A percentile compares a stretch with the other conserved stretches of the same genome.
These are phyloP conservation scores for Coemansia sp. DNA, from an alignment of 192 early-diverging fungal species.

Conservation along the genomic window DNA sequence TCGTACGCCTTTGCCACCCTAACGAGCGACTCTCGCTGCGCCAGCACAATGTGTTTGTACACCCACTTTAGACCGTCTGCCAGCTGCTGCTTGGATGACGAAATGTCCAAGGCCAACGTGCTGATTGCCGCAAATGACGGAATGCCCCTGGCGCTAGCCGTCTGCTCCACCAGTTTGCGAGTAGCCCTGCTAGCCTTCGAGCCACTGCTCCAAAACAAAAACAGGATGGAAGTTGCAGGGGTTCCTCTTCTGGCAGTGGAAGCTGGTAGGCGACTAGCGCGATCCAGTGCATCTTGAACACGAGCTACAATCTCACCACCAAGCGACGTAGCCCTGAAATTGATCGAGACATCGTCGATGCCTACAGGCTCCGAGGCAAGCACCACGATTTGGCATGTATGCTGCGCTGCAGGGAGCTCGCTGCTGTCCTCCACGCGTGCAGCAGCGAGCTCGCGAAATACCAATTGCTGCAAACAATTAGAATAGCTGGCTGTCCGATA, in stretches of 20 bases:
- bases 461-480: neutral
- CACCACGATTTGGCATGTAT: slow-evolving; percentile 15
- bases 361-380: slow-evolving; percentile 18
- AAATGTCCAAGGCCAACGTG: slow-evolving; percentile 19
- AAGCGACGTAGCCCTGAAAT: neutral
- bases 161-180: slow-evolving; percentile 15
- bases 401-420: neutral
- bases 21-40: slow-evolving; percentile 9
- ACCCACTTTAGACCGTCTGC: slow-evolving; percentile 27
- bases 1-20: slow-evolving; percentile 14
- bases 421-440: neutral
- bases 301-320: neutral
- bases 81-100: slow-evolving; percentile 32
- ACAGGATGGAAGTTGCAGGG: slow-evolving; percentile 8
- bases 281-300: slow-evolving; percentile 7
- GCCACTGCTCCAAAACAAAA: slow-evolving; percentile 36
- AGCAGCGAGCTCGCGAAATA: slow-evolving; percentile 8
- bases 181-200: slow-evolving; percentile 3
- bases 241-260: neutral
- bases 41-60: slow-evolving; percentile 15
- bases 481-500: slow-evolving; percentile 1
- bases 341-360: slow-evolving; percentile 6
- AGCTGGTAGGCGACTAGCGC: neutral
- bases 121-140: slow-evolving; percentile 8
- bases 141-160: neutral